Percentiles rank a stretch among this genome's conserved stretches.
Conservation (phyloP, 2,329 filamentous ascomycete genomes). For the Sphaerulina populicola region DNA sequence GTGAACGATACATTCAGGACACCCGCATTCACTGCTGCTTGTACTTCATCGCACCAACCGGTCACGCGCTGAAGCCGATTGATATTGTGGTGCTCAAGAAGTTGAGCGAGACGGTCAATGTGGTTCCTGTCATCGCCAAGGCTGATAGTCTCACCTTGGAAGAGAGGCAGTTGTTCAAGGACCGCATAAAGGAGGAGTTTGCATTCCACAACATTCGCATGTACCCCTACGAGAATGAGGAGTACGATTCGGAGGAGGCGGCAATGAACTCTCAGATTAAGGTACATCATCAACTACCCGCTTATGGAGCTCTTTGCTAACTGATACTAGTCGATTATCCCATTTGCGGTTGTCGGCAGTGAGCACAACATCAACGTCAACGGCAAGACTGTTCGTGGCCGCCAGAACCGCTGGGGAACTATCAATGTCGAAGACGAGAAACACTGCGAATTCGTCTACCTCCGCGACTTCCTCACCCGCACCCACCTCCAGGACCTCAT, state of each 20-base stretch:
- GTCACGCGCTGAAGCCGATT: slow-evolving; percentile 96
- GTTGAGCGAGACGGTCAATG: slow-evolving; percentile 97
- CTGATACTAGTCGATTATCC: slow-evolving; percentile 66
- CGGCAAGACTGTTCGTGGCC: slow-evolving; percentile 84
- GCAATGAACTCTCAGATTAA: slow-evolving; percentile 93
- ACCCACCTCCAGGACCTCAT: slow-evolving; percentile 98
- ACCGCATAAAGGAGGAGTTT: slow-evolving; percentile 98
- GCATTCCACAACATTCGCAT: slow-evolving; percentile 99
- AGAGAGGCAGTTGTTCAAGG: slow-evolving; percentile 94
- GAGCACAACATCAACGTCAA: slow-evolving; percentile 97
- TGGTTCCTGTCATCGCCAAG: slow-evolving; percentile 98
- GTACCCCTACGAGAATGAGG: slow-evolving; percentile 99
- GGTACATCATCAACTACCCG: slow-evolving; percentile 45
- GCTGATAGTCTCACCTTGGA: slow-evolving; percentile 92
- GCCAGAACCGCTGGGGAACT: slow-evolving; percentile 98
- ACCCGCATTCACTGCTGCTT: slow-evolving; percentile 98
- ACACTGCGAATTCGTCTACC: slow-evolving; percentile 98
- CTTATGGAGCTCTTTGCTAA: slow-evolving; percentile 7
- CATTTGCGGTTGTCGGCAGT: slow-evolving; percentile 94
- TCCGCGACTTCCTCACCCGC: slow-evolving; percentile 95
- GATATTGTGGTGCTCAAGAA: slow-evolving; percentile 99
- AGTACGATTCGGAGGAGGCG: slow-evolving; percentile 95
- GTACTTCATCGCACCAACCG: slow-evolving; percentile 98
- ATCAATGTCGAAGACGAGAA: slow-evolving; percentile 99
- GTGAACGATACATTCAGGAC: slow-evolving; percentile 98